These are phyloP conservation scores for Phialemonium atrogriseum DNA, from an alignment of 2,329 filamentous ascomycete genomes.

Conservation along the genomic window DNA sequence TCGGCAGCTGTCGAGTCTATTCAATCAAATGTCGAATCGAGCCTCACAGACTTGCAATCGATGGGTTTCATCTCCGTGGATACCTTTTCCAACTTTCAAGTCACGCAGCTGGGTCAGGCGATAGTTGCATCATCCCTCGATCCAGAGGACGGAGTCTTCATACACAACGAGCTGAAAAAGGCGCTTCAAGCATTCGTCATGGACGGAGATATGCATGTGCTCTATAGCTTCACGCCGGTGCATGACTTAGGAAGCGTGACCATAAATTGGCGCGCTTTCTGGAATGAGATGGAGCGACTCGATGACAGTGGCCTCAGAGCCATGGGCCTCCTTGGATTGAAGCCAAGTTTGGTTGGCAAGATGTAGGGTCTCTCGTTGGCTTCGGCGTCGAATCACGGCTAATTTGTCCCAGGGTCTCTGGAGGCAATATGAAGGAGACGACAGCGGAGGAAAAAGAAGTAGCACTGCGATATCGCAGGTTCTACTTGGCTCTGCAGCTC, in stretches of 20 bases:
- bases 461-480: conserved; percentile 59
- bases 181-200: conserved; percentile 68
- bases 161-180: conserved; percentile 58
- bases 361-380: conserved; percentile 39
- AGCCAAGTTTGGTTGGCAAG: conserved; percentile 56
- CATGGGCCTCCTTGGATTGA: conserved; percentile 59
- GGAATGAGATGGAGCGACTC: conserved; percentile 60
- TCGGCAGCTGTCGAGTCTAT: conserved; percentile 43
- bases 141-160: conserved; percentile 67
- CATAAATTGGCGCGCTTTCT: conserved; percentile 66
- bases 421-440: conserved; percentile 54
- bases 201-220: conserved; percentile 72
- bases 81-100: conserved; percentile 41
- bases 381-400: conserved; percentile 11
- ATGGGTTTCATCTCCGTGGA: conserved; percentile 47
- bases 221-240: conserved; percentile 71
- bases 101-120: conserved; percentile 60
- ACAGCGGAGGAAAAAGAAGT: conserved; percentile 51
- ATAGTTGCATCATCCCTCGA: conserved; percentile 65
- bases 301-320: conserved; percentile 66
- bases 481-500: conserved; percentile 70
- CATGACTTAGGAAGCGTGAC: conserved; percentile 41
- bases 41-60: conserved; percentile 47
- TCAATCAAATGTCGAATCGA: conserved; percentile 44
- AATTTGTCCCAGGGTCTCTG: conserved; percentile 48